Evolutionary conservation across 495 filamentous ascomycete species (phyloP), one percentile per base, ranked within the genome.

Genomic region (Lophiostoma macrostomum): DNA sequence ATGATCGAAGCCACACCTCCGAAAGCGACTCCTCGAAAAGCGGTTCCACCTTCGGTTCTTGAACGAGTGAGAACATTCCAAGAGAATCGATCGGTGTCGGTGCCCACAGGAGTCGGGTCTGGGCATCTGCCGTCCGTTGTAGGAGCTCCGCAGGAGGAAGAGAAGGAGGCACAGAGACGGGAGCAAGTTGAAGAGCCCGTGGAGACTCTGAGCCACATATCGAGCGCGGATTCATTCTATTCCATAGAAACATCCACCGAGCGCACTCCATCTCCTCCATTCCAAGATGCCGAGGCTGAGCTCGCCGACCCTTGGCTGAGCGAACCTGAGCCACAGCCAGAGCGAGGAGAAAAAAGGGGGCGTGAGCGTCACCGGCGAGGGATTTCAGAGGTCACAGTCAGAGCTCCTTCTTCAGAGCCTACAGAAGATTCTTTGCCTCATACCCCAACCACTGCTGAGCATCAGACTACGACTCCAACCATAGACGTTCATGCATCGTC

Each of bases 161-260:
- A 23, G 18, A 24, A 31, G 12, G 25, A 22, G 12, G 36, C 22
- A 18, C 31, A 47, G 29, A 19, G 22, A 35, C 37, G 16, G n/a
- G 41, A 22, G 29, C 24, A 47, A 22, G 10, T 18, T 18, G n/a
- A 48, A 52, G 14, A 38, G 25, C 32, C 44, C 12, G 51, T 65
- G 39, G 73, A 75, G 22, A 43, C 61, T 4, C 58, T 67, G n/a
- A 69, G 66, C 39, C 60, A 75, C 5, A 69, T 83, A 35, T 83
- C 82, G 38, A 85, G 77, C 51, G 71, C 74, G 10, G 79, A 82
- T 24, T 82, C 80, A 4, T 79, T 81, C 44, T 76, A 82, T 54
- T 87, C 85, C 3, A 77, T 80, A 59, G 74, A 76, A 38, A 74
- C 76, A n/a, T 67, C 74, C 8, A 62, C 65, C 23, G 70, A 72